These are phyloP conservation scores for Linum lewisii DNA, from an alignment of 345 rosid species.

Conservation along the genomic window DNA sequence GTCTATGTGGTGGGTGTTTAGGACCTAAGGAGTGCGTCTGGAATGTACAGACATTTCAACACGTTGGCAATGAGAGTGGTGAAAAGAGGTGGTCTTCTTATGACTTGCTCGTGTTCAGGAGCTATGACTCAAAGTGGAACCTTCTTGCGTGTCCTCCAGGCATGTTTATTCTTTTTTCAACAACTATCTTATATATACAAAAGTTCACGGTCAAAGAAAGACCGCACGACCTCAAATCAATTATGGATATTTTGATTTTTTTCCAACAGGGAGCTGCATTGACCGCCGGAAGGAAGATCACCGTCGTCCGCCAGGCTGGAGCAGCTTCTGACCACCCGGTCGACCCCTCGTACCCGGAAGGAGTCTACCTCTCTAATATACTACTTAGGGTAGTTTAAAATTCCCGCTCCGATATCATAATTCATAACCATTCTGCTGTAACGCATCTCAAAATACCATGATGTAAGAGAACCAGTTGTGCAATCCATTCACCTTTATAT, in stretches of 20 bases:
- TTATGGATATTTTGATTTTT: not conserved
- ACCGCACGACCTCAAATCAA: no score
- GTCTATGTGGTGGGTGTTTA: constrained; percentile 10
- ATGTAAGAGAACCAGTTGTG: no score
- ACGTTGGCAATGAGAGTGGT: constrained; percentile 70
- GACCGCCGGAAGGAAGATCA: constrained; percentile 53
- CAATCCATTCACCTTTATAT: no score
- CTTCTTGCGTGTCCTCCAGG: constrained; percentile 64
- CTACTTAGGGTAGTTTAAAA: constrained; percentile 49
- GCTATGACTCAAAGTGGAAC: constrained; percentile 85
- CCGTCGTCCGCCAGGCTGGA: constrained; percentile 52
- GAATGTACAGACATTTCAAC: constrained; percentile 81
- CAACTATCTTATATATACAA: not conserved
- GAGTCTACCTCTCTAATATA: constrained; percentile 59
- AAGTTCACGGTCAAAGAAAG: not conserved
- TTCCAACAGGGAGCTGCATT: constrained; percentile 52
- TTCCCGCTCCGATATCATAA: no score
- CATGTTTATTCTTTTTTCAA: constrained; percentile 7
- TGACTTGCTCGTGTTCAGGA: constrained; percentile 95
- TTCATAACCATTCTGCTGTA: no score
- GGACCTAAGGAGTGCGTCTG: constrained; percentile 59
- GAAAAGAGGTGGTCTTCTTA: constrained; percentile 69
- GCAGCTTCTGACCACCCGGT: constrained; percentile 87
- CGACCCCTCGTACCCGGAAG: constrained; percentile 82
- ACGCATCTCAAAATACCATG: no score